Conservation (phyloP, 257 asterid species). For the Pogostemon cablin region DNA sequence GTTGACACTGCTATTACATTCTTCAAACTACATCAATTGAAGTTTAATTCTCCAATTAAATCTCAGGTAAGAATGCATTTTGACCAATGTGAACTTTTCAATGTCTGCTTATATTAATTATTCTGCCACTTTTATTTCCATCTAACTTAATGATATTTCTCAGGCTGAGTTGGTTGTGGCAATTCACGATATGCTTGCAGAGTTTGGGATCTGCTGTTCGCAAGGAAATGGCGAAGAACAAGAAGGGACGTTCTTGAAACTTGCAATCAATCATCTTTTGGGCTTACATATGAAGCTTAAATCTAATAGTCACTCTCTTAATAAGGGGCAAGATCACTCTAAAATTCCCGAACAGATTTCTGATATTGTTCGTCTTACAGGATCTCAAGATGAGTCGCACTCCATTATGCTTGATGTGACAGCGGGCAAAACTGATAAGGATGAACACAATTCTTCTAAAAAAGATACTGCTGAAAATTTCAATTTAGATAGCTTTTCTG, state of each 20-base stretch:
- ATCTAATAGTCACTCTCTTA: slow-evolving; percentile 46
- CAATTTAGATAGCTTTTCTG: slow-evolving; percentile 44
- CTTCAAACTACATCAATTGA: slow-evolving; percentile 82
- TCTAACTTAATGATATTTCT: slow-evolving; percentile 28
- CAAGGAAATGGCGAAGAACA: slow-evolving; percentile 77
- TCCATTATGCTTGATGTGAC: slow-evolving; percentile 45
- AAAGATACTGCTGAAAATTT: slow-evolving; percentile 44
- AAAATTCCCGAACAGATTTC: slow-evolving; percentile 48
- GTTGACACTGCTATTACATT: slow-evolving; percentile 91
- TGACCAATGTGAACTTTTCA: slow-evolving; percentile 25
- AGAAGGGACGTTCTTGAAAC: slow-evolving; percentile 86
- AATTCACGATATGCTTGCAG: slow-evolving; percentile 96
- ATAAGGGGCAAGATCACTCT: slow-evolving; percentile 52
- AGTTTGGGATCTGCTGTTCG: slow-evolving; percentile 95
- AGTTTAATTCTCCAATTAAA: slow-evolving; percentile 62
- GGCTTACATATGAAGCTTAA: slow-evolving; percentile 92
- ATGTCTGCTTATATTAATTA: slow-evolving; percentile 26
- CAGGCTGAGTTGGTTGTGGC: slow-evolving; percentile 88
- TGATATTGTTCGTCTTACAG: slow-evolving; percentile 29
- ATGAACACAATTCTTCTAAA: slow-evolving; percentile 35
- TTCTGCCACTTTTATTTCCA: slow-evolving; percentile 23
- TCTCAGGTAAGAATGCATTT: slow-evolving; percentile 69
- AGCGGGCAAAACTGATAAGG: slow-evolving; percentile 42
- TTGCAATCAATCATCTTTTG: slow-evolving; percentile 91
- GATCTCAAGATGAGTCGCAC: slow-evolving; percentile 41